phyloP scores from a whole-genome alignment of 139 green algal genomes.

The Penium margaritaceum region DNA sequence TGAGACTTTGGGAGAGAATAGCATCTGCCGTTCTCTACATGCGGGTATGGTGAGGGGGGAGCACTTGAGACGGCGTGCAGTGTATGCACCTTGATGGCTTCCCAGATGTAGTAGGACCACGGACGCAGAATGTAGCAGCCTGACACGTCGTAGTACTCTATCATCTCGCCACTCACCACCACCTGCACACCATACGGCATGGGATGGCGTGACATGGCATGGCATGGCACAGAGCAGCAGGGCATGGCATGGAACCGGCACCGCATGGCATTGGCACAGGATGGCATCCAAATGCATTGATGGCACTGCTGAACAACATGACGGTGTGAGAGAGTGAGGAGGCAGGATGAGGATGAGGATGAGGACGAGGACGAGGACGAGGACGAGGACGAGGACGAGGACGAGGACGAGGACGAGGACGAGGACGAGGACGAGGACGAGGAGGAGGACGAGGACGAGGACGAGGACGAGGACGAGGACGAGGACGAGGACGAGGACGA shows the following conservation, averaged over 20 bases:
- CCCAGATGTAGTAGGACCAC: slow-evolving; percentile 87
- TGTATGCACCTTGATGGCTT: slow-evolving; percentile 53
- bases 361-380: too few species aligned
- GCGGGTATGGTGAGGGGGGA: too few species aligned
- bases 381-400: not conserved
- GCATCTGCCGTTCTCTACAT: too few species aligned
- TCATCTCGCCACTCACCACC: slow-evolving; percentile 64
- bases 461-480: not conserved
- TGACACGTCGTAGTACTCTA: slow-evolving; percentile 89
- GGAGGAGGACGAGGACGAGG: not conserved
- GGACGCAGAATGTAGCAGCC: slow-evolving; percentile 97
- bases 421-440: not conserved
- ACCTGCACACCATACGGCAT: slow-evolving; percentile 38
- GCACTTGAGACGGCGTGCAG: too few species aligned
- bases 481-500: too few species aligned
- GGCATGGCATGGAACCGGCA: too few species aligned
- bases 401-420: not conserved
- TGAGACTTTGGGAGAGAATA: too few species aligned
- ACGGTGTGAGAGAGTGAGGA: not conserved
- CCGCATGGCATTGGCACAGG: too few species aligned
- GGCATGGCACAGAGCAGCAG: too few species aligned
- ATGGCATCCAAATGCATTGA: too few species aligned
- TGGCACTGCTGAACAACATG: not conserved
- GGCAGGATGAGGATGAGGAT: not conserved
- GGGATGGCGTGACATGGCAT: too few species aligned